These are phyloP conservation scores for Fennellomyces sp. DNA, from an alignment of 371 early-diverging fungal genomes.

Conservation along the genomic window DNA sequence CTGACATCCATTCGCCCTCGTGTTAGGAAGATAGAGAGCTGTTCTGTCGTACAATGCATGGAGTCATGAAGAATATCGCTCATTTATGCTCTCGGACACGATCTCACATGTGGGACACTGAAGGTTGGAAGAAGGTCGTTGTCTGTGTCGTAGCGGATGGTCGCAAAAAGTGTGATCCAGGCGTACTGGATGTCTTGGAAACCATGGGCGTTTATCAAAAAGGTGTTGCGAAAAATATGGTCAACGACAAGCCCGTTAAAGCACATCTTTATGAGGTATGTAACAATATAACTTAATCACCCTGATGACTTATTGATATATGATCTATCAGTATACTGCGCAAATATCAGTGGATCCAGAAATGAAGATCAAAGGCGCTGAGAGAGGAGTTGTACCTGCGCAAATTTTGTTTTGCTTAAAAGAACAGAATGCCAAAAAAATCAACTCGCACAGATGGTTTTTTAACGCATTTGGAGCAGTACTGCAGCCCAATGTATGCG, in stretches of 20 bases:
- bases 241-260: constrained; percentile 59
- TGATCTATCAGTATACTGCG: constrained; percentile 89
- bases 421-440: constrained; percentile 73
- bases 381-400: constrained; percentile 75
- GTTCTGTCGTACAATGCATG: constrained; percentile 76
- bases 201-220: constrained; percentile 77
- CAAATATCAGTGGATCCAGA: constrained; percentile 80
- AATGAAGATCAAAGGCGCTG: constrained; percentile 74
- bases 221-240: constrained; percentile 67
- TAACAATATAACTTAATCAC: background rate
- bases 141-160: constrained; percentile 88
- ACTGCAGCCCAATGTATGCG: constrained; percentile 76
- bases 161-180: constrained; percentile 66
- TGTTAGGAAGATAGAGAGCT: constrained; percentile 60
- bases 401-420: constrained; percentile 86
- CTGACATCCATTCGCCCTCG: too few relatives aligned
- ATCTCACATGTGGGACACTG: constrained; percentile 69
- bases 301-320: background rate
- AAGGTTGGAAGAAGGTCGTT: constrained; percentile 85
- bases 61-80: constrained; percentile 80
- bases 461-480: constrained; percentile 84
- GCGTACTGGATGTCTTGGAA: constrained; percentile 57
- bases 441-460: constrained; percentile 92
- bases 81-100: constrained; percentile 69
- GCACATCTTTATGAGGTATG: constrained; percentile 84